Evolutionary conservation across 495 filamentous ascomycete genomes (phyloP).

Genomic region (Viridothelium virens): DNA sequence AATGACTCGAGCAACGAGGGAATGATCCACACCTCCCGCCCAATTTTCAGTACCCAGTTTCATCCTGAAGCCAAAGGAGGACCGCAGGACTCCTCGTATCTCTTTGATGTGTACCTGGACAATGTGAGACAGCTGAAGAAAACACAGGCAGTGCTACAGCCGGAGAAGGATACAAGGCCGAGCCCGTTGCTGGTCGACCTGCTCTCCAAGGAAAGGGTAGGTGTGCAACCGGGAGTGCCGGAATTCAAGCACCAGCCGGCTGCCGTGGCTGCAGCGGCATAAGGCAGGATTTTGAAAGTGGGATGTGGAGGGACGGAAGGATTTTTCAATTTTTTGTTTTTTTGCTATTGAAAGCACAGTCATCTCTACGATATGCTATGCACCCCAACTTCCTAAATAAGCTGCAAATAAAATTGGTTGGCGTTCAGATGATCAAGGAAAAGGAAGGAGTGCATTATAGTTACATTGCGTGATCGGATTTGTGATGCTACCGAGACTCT

Average conservation of each 20-base stretch:
- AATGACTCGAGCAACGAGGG: slow-evolving; percentile 93
- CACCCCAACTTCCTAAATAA: neutral
- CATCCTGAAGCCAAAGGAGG: slow-evolving; percentile 97
- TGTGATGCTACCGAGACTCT: too few species aligned
- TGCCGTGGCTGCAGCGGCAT: slow-evolving; percentile 14
- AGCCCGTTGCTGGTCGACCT: slow-evolving; percentile 83
- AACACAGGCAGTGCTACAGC: slow-evolving; percentile 57
- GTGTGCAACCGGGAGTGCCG: slow-evolving; percentile 45
- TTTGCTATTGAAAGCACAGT: slow-evolving; percentile 2
- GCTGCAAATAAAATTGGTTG: neutral
- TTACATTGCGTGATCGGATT: too few species aligned
- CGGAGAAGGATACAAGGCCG: slow-evolving; percentile 67
- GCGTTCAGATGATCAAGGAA: neutral
- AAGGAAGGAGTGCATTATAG: neutral
- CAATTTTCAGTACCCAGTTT: slow-evolving; percentile 98
- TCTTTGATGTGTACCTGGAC: slow-evolving; percentile 93
- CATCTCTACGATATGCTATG: slow-evolving; percentile 3
- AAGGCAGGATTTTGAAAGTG: neutral
- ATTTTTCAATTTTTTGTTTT: neutral
- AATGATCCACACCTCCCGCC: slow-evolving; percentile 90
- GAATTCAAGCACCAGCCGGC: slow-evolving; percentile 19
- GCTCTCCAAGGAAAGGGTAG: slow-evolving; percentile 86
- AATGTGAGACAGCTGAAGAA: slow-evolving; percentile 83
- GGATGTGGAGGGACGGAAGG: neutral
- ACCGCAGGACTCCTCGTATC: slow-evolving; percentile 83